Evolutionary conservation across 2,329 filamentous ascomycete species (phyloP), one percentile per base, ranked within the genome.

Genomic region (Bretziella fagacearum): DNA sequence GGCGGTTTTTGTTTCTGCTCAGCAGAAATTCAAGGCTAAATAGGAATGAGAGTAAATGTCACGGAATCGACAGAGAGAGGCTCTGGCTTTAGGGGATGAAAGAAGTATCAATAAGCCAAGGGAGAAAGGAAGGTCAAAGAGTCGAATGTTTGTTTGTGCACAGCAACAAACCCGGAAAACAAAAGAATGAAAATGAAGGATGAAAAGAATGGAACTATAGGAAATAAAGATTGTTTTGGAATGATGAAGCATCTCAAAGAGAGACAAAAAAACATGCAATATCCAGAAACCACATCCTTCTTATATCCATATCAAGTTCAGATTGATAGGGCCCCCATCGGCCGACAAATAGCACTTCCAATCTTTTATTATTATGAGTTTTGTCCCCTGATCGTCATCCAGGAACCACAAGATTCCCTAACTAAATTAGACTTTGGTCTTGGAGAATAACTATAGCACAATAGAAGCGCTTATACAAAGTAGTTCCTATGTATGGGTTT

Each of bases 331-430:
- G 27, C 27, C 27, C 8, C 7, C 15, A 7, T 22, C 20, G 6
- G 35, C n/a, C n/a, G n/a, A 6, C 46, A 39, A 25, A 37, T 27
- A 18, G 47, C 39, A 15, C 52, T 45, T 48, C 20, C n/a, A 5
- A 39, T 23, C 18, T 7, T 39, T 2, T 13, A 22, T 10, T 33
- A 15, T 33, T 5, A n/a, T 33, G 13, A 33, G 13, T 33, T 33
- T 15, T n/a, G 30, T n/a, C 13, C 30, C 6, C 17, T 33, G 30
- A 33, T 33, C 30, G 30, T n/a, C 30, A n/a, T 6, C 30, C 35
- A 39, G 35, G 35, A 20, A 39, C 35, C 35, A 39, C 35, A 13
- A 39, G 35, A 39, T 25, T 4, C 23, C n/a, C 18, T 13, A 39
- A 22, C 23, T 39, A 39, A 39, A 22, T 39, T 39, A 39, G 35